Evolutionary conservation across 805 yeast genomes (phyloP), one percentile per base, ranked within the genome.

Genomic region (Kuraishia floccosa): DNA sequence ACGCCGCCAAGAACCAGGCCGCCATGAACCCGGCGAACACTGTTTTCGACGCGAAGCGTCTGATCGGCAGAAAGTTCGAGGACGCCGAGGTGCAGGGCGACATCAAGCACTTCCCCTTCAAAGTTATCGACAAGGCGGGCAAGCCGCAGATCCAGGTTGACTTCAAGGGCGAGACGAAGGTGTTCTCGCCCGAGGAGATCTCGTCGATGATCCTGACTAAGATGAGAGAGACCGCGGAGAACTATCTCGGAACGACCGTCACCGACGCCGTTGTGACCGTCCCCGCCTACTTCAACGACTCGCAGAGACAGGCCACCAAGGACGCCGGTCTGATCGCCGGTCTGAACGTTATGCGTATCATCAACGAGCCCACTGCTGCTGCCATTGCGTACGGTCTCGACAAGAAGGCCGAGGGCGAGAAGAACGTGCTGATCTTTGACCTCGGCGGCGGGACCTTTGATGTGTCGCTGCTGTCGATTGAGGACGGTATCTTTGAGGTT

Each of bases 1-100:
- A 85, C 59, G 89, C 96, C 44, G 96, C 96, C 43, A 86, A 86
- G 78, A 86, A 87, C 64, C 96, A 86, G 67, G 96, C 96, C 41
- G 87, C 95, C 35, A 75, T 86, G 58, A 86, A 86, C 68, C 95
- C 94, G 41, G 56, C 65, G 35, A 87, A 87, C 73, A 87, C 96
- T 40, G 85, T 87, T 36, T 82, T 81, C 51, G 91, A 82, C 54
- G 85, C 85, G 41, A 86, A 86, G 75, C 82, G 96, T 68, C 70
- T 86, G 52, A 87, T 86, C 53, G 96, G 96, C 58, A 78, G 94
- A 57, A 86, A 76, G 54, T 75, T 68, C 44, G 77, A 80, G 42
- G 82, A 81, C 61, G 89, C 94, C 39, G 72, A 75, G 49, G 80
- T 85, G 40, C 73, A 76, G 60, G 93, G 82, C 46, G 80, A 80